A percentile compares a stretch with the other conserved stretches of the same genome.
These are phyloP conservation scores for Wickerhamomyces ciferrii DNA, from an alignment of 805 yeast species.

Conservation along the genomic window DNA sequence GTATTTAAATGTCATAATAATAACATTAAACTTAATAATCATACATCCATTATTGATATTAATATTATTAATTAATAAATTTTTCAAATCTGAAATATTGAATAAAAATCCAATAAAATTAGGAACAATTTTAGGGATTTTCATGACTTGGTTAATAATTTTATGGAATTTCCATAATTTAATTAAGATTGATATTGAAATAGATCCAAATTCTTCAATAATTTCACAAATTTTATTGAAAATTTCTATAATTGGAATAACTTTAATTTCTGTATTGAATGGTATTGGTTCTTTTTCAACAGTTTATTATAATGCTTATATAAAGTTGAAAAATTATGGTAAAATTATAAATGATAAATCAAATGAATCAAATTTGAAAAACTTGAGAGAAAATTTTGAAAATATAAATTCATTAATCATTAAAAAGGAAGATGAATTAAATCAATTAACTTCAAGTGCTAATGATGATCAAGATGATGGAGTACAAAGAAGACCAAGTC, in stretches of 20 bases:
- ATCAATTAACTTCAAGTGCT: not conserved
- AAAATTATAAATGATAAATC: conserved; percentile 2
- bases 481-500: conserved; percentile 13
- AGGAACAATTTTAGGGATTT: not conserved
- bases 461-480: not conserved
- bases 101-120: conserved; percentile 7
- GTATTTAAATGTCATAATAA: not conserved
- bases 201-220: conserved; percentile 6
- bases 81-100: conserved; percentile 8
- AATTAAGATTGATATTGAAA: conserved; percentile 15
- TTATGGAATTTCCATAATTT: conserved; percentile 13
- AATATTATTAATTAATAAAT: conserved; percentile 13
- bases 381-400: conserved; percentile 11
- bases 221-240: conserved; percentile 12
- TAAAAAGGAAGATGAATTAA: conserved; percentile 10
- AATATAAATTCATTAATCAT: conserved; percentile 16
- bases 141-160: conserved; percentile 13
- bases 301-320: conserved; percentile 17
- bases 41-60: conserved; percentile 15
- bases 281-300: conserved; percentile 24
- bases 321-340: conserved; percentile 1
- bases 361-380: conserved; percentile 3
- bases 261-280: conserved; percentile 19
- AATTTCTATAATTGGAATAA: conserved; percentile 20
- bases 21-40: conserved; percentile 9